phyloP scores from a whole-genome alignment of 176 grass and related monocot species.

The Oryza glumipatula region DNA sequence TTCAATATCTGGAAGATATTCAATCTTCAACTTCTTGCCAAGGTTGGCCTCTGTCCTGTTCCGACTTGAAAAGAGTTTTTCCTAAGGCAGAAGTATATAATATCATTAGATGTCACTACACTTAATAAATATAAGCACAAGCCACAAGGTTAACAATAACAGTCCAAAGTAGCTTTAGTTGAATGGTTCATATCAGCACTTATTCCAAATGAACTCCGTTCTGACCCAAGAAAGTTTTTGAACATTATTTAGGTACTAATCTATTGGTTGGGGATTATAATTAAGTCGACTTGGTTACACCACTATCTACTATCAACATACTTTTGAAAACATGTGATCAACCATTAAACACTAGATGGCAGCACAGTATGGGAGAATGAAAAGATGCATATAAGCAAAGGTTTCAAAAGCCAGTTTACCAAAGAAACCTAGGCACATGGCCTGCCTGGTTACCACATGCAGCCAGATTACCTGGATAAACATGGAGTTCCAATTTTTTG shows the following conservation, averaged over 20 bases:
- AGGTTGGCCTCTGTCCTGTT: constrained; percentile 96
- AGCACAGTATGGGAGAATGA: not conserved
- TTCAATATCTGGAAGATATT: constrained; percentile 95
- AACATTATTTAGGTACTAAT: constrained; percentile 20
- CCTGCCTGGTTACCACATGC: not conserved
- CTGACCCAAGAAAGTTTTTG: not conserved
- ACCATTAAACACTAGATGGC: constrained; percentile 1
- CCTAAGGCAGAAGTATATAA: constrained; percentile 54
- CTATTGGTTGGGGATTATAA: not conserved
- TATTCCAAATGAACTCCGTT: constrained; percentile 2
- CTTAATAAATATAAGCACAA: constrained; percentile 11
- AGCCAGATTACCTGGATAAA: not conserved
- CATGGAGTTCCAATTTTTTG: not conserved
- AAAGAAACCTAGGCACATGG: not conserved
- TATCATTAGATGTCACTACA: not conserved
- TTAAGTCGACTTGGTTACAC: not conserved
- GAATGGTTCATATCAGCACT: constrained; percentile 21
- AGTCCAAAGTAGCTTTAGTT: constrained; percentile 1
- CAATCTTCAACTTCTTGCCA: constrained; percentile 99
- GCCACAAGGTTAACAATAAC: constrained; percentile 7
- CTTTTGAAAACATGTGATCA: constrained; percentile 1
- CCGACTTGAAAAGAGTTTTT: constrained; percentile 93
- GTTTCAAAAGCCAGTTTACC: not conserved
- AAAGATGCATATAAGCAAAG: not conserved
- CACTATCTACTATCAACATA: constrained; percentile 18